Base-by-base conservation (phyloP, 2,329 filamentous ascomycete species). In the Trichoderma cornu-damae region DNA sequence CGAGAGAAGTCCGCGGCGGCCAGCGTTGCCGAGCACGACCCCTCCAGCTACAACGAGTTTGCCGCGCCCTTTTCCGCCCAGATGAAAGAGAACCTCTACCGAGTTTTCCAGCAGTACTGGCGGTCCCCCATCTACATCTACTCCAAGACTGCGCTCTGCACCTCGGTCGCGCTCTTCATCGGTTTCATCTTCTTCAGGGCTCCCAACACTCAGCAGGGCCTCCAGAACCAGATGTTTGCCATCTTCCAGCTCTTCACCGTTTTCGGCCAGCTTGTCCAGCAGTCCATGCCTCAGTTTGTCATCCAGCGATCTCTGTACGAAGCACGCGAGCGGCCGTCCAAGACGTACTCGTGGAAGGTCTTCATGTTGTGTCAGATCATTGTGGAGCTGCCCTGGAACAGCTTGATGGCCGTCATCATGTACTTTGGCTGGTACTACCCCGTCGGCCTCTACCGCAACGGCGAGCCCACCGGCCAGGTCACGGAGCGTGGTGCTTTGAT, bases 101-200 rank as follows among this genome's bases (percentile, higher is more conserved):
- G 91, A 66, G 87, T 94, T 24, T 94, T 94, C 77, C 83, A 92
- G 68, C 90, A 96, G 70, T 95, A 94, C 79, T 96, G 91, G 90
- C 88, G 91, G 60, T 92, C 86, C 0, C 91, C 91, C 0, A 81
- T 85, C 4, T 96, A 96, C 76, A 92, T 96, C 71, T 95, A 93
- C 76, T 86, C 88, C 66, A 96, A 96, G 77, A 69, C 79, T 0
- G 75, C 79, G 1, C 84, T 95, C 16, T 90, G 86, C 68, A 74
- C 81, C 22, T 72, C 85, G 14, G 74, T 81, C 32, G 74, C 86
- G 3, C 79, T 95, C 11, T 95, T 93, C 70, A 89, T 94, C 65
- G 90, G 89, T 28, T 90, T 92, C 70, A 86, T 87, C 53, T 91
- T 94, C 73, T 89, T 82, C 78, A 79, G 83, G 38, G 84, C 88